Conservation (phyloP, 169 alveolate species). For the Pseudocohnilembus persalinus region DNA sequence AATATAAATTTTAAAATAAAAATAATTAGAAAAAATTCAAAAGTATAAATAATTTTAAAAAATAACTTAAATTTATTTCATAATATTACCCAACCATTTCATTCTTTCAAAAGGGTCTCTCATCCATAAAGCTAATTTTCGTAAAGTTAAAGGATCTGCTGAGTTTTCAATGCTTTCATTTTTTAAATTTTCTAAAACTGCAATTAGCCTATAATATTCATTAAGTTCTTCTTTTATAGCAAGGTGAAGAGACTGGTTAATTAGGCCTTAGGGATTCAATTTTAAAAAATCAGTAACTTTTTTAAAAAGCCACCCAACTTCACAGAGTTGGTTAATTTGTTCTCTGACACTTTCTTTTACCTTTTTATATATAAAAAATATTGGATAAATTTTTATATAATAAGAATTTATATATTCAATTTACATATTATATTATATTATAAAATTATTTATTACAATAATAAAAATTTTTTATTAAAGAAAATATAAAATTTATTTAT, state of each 20-base stretch:
- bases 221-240: slow-evolving; percentile 74
- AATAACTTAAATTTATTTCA: background rate
- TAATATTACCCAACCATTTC: slow-evolving; percentile 76
- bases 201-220: slow-evolving; percentile 76
- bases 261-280: slow-evolving; percentile 46
- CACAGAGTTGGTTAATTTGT: slow-evolving; percentile 64
- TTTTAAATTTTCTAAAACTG: slow-evolving; percentile 65
- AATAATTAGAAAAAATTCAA: too few species aligned
- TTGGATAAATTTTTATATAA: too few species aligned
- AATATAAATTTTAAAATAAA: too few species aligned
- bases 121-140: slow-evolving; percentile 74
- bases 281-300: slow-evolving; percentile 55
- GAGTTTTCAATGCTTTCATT: slow-evolving; percentile 37
- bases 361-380: too few species aligned
- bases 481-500: too few species aligned
- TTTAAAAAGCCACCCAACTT: slow-evolving; percentile 74
- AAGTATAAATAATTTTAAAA: too few species aligned
- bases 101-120: slow-evolving; percentile 77
- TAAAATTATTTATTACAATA: too few species aligned
- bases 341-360: slow-evolving; percentile 53
- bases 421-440: too few species aligned
- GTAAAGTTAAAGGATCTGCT: slow-evolving; percentile 59
- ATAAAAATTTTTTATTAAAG: too few species aligned
- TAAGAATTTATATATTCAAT: too few species aligned
- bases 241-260: slow-evolving; percentile 59